Percentiles rank a stretch among this genome's conserved stretches.
Conservation (phyloP, 129 eudicot genomes). For the Escallonia herrerae region DNA sequence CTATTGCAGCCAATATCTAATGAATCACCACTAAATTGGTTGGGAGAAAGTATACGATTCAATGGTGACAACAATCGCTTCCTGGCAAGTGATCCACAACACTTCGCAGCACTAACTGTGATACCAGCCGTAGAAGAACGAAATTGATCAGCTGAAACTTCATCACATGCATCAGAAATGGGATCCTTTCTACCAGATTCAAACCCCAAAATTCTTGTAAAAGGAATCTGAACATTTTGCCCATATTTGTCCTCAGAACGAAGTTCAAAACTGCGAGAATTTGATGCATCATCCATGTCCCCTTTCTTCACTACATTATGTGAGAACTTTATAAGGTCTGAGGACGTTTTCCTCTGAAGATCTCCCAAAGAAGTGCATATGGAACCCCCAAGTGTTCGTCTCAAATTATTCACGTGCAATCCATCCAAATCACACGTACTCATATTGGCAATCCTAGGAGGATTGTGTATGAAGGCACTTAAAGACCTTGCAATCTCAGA, state of each 20-base stretch:
- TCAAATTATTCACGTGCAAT: conserved; percentile 17
- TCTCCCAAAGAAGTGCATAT: conserved; percentile 26
- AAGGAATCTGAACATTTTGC: conserved; percentile 32
- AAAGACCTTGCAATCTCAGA: conserved; percentile 23
- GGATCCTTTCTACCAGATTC: conserved; percentile 29
- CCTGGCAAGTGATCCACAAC: conserved; percentile 37
- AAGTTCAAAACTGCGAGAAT: conserved; percentile 16
- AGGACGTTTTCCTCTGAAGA: conserved; percentile 19
- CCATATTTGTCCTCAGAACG: conserved; percentile 19
- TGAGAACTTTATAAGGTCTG: conserved; percentile 20
- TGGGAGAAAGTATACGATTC: conserved; percentile 30
- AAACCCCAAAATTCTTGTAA: conserved; percentile 67
- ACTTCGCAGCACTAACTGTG: conserved; percentile 21
- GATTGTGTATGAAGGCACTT: conserved; percentile 23
- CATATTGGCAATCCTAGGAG: conserved; percentile 19
- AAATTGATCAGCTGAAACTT: conserved; percentile 7
- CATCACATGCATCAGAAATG: conserved; percentile 20
- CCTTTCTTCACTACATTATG: conserved; percentile 26
- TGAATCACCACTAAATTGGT: conserved; percentile 36
- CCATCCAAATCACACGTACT: conserved; percentile 29
- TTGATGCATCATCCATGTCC: conserved; percentile 20
- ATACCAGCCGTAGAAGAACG: conserved; percentile 16
- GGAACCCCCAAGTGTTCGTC: conserved; percentile 20
- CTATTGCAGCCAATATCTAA: conserved; percentile 31
- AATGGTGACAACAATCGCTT: conserved; percentile 70